phyloP scores from a whole-genome alignment of 805 yeast species.

The Starmerella sirachaensis region DNA sequence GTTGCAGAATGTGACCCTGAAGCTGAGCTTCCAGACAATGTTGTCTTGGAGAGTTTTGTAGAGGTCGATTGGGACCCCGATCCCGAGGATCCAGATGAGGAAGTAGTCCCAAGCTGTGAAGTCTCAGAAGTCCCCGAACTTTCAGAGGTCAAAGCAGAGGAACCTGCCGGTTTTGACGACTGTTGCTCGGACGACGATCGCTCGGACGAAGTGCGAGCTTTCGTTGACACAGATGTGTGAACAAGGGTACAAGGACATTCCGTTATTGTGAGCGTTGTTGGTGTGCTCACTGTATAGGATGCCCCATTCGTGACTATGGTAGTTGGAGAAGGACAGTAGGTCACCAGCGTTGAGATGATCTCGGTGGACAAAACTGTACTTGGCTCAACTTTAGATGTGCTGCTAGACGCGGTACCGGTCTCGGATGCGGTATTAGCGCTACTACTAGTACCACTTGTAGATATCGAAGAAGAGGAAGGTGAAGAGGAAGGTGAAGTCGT shows the following conservation, averaged over 20 bases:
- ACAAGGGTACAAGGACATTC: slow-evolving; percentile 18
- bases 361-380: too few relatives aligned
- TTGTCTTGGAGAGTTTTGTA: too few relatives aligned
- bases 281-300: slow-evolving; percentile 57
- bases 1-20: too few relatives aligned
- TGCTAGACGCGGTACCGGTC: background rate
- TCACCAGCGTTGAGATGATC: slow-evolving; percentile 6
- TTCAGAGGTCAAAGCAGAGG: background rate
- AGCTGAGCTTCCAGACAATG: too few relatives aligned
- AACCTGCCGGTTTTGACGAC: background rate
- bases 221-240: background rate
- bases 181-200: background rate
- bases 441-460: background rate
- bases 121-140: too few relatives aligned
- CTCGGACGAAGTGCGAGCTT: background rate
- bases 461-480: background rate
- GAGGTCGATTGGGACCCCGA: too few relatives aligned
- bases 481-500: too few relatives aligned
- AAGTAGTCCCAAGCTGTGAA: too few relatives aligned
- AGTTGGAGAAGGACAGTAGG: slow-evolving; percentile 54
- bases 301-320: slow-evolving; percentile 43
- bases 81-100: too few relatives aligned
- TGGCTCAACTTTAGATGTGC: background rate
- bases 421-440: background rate
- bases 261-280: slow-evolving; percentile 67